Conservation (phyloP, 75 land plant species). For the Adiantum capillusveneris region DNA sequence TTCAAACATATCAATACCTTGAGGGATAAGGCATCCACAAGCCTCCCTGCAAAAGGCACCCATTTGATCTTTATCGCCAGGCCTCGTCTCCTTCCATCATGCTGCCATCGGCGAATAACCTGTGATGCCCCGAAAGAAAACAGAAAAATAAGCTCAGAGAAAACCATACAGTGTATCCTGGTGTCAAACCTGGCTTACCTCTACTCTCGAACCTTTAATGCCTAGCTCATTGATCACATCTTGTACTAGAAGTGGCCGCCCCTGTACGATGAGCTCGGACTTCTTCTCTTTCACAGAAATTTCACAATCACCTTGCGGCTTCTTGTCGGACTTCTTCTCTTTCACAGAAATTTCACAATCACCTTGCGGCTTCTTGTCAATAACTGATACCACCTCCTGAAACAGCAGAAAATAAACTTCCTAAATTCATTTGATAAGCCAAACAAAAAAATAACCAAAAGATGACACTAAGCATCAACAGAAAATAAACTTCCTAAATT, state of each 20-base stretch:
- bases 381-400: neutral
- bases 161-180: too few relatives aligned
- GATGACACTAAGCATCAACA: neutral
- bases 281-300: neutral
- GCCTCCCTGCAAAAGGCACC: neutral
- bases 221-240: neutral
- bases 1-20: neutral
- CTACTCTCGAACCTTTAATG: neutral
- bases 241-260: neutral
- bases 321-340: neutral
- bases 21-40: neutral
- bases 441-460: too few relatives aligned
- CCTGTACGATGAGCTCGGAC: neutral
- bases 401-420: neutral
- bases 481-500: neutral
- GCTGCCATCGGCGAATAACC: conserved; percentile 2
- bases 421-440: too few relatives aligned
- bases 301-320: neutral
- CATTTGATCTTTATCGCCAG: neutral
- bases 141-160: neutral
- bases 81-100: neutral
- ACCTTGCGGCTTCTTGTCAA: neutral
- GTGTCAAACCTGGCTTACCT: too few relatives aligned
- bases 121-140: neutral
- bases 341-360: neutral